Evolutionary conservation across 306 rosid species (phyloP), one percentile per base, ranked within the genome.

Genomic region (Glycine latifolia): DNA sequence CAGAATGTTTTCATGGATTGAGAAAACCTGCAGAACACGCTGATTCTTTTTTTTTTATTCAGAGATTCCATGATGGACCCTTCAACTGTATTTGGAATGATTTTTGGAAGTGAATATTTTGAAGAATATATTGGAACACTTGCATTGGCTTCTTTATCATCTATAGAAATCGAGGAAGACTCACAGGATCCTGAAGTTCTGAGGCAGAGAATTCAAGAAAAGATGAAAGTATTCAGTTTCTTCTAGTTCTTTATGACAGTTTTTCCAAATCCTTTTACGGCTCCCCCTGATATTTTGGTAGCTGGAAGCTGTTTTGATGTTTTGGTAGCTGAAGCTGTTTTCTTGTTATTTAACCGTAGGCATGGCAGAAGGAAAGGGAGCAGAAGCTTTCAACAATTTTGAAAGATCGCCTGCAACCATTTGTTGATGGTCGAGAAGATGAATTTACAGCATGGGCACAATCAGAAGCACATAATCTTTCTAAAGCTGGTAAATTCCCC

Each of bases 1-100:
- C 16, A 4, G n/a, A 37, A 12, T 55, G 63, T 58, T 77, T 44
- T 33, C 49, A 39, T 33, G 48, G 67, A 55, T 44, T 10, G 55
- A 77, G 68, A 69, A 43, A 81, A 76, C 59, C 56, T 52, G 39
- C 44, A 9, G 13, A 37, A 37, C 15, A 39, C 37, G 56, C 33
- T 79, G 69, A 75, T 39, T 41, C 26, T 58, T 20, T 82, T 54
- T 8, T 50, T 79, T 7, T 31, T 16, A 3, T 79, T 61, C 87
- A 95, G 99, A 85, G 98, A 95, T 9, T 76, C 88, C 83, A 91
- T 95, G 98, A 77, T 95, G 72, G 99, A 95, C 61, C 99, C 99
- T 62, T 37, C 96, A 72, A 71, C 93, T 68, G 99, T 95, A 74
- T 95, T 95, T 73, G 99, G 99, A 67, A 95, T 95, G 99, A 89